phyloP scores from a whole-genome alignment of 352 stramenopile genomes.

The Peronosclerospora sorghi region DNA sequence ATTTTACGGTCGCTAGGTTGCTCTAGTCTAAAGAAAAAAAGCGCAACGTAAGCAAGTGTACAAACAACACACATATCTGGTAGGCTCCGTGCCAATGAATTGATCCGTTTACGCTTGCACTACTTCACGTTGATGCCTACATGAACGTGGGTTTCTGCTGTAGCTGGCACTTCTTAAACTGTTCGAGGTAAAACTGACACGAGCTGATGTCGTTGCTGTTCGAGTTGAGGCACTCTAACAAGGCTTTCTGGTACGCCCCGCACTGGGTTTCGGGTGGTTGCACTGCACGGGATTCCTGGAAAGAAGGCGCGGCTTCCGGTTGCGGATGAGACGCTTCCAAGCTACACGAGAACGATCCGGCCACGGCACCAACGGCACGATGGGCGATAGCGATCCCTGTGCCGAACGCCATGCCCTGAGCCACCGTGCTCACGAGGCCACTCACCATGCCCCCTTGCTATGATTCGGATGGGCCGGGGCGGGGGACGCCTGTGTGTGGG shows the following conservation, averaged over 20 bases:
- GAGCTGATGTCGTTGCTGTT: slow-evolving; percentile 82
- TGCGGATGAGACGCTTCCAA: slow-evolving; percentile 32
- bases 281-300: slow-evolving; percentile 16
- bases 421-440: slow-evolving; percentile 92
- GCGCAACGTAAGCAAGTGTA: too few relatives aligned
- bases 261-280: slow-evolving; percentile 46
- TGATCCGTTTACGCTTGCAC: too few relatives aligned
- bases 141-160: slow-evolving; percentile 63
- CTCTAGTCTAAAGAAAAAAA: too few relatives aligned
- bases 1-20: too few relatives aligned
- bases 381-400: slow-evolving; percentile 94
- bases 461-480: slow-evolving; percentile 40
- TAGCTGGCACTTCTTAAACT: slow-evolving; percentile 78
- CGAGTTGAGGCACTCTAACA: slow-evolving; percentile 72
- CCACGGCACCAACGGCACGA: slow-evolving; percentile 77
- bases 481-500: slow-evolving; percentile 35
- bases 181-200: slow-evolving; percentile 85
- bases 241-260: slow-evolving; percentile 63
- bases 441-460: slow-evolving; percentile 78
- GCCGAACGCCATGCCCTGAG: slow-evolving; percentile 96
- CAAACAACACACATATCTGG: too few relatives aligned
- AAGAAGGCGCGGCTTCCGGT: slow-evolving; percentile 19
- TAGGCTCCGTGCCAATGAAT: too few relatives aligned
- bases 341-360: slow-evolving; percentile 50
- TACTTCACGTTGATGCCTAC: slow-evolving; percentile 16